Evolutionary conservation across 768 basidiomycete genomes (phyloP).

Genomic region (Trametes gibbosa): DNA sequence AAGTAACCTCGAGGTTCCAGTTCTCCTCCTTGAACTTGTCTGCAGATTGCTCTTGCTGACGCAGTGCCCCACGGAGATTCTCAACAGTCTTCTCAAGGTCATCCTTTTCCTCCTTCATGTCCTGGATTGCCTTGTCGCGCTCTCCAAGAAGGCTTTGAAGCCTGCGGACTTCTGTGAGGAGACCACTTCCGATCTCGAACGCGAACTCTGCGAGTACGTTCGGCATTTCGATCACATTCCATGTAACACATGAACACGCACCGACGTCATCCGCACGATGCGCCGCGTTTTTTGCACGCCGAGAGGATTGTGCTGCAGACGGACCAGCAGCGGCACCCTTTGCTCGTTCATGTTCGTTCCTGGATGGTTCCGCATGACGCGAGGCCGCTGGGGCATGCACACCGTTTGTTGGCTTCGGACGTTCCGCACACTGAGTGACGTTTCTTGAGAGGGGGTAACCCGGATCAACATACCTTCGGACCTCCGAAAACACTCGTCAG

Average conservation of each 20-base stretch:
- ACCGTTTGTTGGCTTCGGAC: conserved; percentile 38
- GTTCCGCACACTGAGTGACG: conserved; percentile 16
- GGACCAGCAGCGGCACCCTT: conserved; percentile 56
- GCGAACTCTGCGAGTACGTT: conserved; percentile 71
- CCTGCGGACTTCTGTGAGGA: conserved; percentile 88
- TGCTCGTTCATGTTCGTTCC: conserved; percentile 49
- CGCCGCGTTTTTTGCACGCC: conserved; percentile 88
- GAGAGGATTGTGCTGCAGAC: conserved; percentile 77
- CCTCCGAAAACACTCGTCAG: conserved; percentile 64
- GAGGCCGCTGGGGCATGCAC: conserved; percentile 27
- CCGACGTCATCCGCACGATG: conserved; percentile 89
- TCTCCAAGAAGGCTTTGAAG: conserved; percentile 89
- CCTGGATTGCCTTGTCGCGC: conserved; percentile 88
- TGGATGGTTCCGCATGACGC: conserved; percentile 16
- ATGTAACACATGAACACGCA: conserved; percentile 37
- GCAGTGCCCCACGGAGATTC: conserved; percentile 66
- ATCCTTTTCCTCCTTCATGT: conserved; percentile 90
- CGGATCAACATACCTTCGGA: conserved; percentile 52
- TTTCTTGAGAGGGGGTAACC: neutral
- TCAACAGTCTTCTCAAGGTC: conserved; percentile 81
- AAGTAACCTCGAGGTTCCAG: conserved; percentile 94
- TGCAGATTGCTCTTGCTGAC: conserved; percentile 68
- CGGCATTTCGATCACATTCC: too few species aligned
- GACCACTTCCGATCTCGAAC: conserved; percentile 93
- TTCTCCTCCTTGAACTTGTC: conserved; percentile 98